phyloP scores from a whole-genome alignment of 1,284 basidiomycete species.

The Coniferiporia sulphurascens region DNA sequence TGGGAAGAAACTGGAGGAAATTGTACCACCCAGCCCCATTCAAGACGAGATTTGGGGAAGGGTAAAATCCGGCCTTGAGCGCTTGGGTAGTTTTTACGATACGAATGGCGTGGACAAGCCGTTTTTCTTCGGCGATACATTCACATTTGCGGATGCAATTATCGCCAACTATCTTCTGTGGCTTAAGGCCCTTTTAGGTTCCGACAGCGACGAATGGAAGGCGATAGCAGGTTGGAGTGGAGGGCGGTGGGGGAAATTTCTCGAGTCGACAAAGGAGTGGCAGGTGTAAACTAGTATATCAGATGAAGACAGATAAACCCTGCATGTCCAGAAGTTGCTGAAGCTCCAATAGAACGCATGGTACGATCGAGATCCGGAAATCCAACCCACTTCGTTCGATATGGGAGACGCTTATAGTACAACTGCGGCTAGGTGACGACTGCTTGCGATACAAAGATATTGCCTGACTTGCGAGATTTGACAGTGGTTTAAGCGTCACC shows the following conservation, averaged over 20 bases:
- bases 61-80: slow-evolving; percentile 23
- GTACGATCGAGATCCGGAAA: slow-evolving; percentile 61
- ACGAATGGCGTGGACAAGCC: slow-evolving; percentile 8
- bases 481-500: not conserved
- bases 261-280: slow-evolving; percentile 10
- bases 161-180: slow-evolving; percentile 12
- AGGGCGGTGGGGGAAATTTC: slow-evolving; percentile 26
- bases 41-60: slow-evolving; percentile 26
- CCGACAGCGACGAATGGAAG: slow-evolving; percentile 16
- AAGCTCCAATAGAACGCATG: slow-evolving; percentile 52
- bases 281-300: slow-evolving; percentile 2
- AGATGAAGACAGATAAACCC: not conserved
- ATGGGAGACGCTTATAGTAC: slow-evolving; percentile 65
- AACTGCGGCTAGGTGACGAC: not conserved
- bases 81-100: slow-evolving; percentile 21
- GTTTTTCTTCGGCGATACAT: slow-evolving; percentile 12
- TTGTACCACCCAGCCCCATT: slow-evolving; percentile 28
- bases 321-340: slow-evolving; percentile 39
- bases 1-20: slow-evolving; percentile 30
- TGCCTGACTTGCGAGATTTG: not conserved
- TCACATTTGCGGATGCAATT: slow-evolving; percentile 19
- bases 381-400: slow-evolving; percentile 64
- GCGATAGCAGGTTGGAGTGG: slow-evolving; percentile 31
- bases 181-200: slow-evolving; percentile 27
- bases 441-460: not conserved